Evolutionary conservation across 164 flowering plant species (phyloP), one percentile per base, ranked within the genome.

Genomic region (Vitis labrusca): DNA sequence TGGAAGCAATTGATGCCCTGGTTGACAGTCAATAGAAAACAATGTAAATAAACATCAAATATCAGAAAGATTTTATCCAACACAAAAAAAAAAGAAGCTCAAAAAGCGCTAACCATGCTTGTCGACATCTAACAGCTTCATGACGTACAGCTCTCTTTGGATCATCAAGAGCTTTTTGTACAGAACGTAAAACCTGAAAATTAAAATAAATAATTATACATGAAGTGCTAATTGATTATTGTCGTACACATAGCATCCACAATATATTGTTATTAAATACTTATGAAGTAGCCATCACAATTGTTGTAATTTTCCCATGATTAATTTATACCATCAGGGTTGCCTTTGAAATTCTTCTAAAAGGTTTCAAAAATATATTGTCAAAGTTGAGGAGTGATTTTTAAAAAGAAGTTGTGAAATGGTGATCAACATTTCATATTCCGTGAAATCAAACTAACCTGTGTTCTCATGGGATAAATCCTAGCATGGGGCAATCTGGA

Each of bases 61-160:
- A 59, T 49, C 16, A 17, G 60, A 13, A 57, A 57, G 17, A 37
- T 6, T 37, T 37, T 15, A 10, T 27, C 9, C 9, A 48, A 52
- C 30, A 51, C 8, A 32, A 30, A 29, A 0, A 15, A 32, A 44
- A 5, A 60, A 50, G 19, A 13, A 49, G 15, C 19, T 64, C 10
- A 8, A 27, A 48, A 54, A 72, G 37, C 23, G 49, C 83, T 72
- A 13, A 94, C 98, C 99, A 96, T 77, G 97, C 91, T 69, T 86
- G 94, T 29, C 83, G 88, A 65, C 98, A 93, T 82, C 87, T 88
- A 50, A 89, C 95, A 68, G 99, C 99, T 83, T 96, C 97, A 59
- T 74, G 87, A 48, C 99, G 97, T 71, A 96, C 95, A 66, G 76
- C 74, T 72, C 98, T 82, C 84, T 90, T 96, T 44, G 85, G 89